These are phyloP conservation scores for Fusarium zealandicum DNA, from an alignment of 2,329 filamentous ascomycete species.

Conservation along the genomic window DNA sequence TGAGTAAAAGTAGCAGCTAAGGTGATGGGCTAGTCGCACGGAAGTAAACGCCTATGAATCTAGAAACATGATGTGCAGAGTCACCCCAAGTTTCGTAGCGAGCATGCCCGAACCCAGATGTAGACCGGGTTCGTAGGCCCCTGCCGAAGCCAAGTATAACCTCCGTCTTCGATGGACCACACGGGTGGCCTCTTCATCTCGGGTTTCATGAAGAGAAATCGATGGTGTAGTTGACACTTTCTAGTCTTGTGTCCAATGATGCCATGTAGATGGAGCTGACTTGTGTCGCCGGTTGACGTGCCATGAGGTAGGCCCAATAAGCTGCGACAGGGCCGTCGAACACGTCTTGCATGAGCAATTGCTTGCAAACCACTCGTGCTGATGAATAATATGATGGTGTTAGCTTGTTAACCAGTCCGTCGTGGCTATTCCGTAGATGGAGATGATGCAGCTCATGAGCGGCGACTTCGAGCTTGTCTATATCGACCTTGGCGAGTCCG, in stretches of 20 bases:
- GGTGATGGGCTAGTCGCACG: conserved; percentile 17
- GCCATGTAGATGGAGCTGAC: no score
- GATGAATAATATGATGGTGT: background rate
- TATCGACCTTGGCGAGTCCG: background rate
- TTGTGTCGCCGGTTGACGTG: background rate
- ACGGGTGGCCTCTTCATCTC: background rate
- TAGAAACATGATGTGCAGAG: background rate
- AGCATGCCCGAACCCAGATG: conserved; percentile 2
- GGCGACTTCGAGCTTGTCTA: no score
- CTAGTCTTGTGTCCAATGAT: background rate
- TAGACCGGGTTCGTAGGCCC: background rate
- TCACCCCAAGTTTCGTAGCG: background rate
- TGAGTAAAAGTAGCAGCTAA: background rate
- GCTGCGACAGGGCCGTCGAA: background rate
- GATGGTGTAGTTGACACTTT: background rate
- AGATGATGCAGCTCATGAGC: no score
- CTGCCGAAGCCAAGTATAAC: background rate
- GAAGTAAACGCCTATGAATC: conserved; percentile 24
- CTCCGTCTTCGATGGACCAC: background rate
- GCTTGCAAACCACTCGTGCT: no score
- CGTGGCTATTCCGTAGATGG: background rate
- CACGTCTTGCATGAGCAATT: background rate
- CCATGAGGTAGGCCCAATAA: background rate
- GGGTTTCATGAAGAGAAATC: background rate
- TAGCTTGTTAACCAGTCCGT: background rate